Conservation (phyloP, 2,329 filamentous ascomycete species). For the Fusarium sp. region DNA sequence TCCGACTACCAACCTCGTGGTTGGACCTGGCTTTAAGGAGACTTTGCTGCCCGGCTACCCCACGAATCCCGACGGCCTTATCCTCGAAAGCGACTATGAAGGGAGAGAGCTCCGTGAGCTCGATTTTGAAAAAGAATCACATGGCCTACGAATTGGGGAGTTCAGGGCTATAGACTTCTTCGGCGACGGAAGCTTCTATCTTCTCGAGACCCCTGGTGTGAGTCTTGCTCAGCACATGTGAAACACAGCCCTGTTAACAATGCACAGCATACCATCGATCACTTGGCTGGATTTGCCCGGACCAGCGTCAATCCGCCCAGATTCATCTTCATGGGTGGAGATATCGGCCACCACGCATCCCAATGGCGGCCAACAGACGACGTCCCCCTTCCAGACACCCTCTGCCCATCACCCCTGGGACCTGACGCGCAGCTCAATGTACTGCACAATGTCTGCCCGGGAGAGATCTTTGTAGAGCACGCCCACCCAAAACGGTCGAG, state of each 20-base stretch:
- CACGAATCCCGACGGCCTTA: not conserved
- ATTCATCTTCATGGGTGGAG: no score
- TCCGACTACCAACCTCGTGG: constrained; percentile 12
- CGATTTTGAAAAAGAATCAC: not conserved
- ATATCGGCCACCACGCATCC: no score
- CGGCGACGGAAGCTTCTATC: constrained; percentile 43
- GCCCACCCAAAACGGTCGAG: no score
- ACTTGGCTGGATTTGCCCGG: not conserved
- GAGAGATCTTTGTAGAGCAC: no score
- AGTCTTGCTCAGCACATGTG: no score
- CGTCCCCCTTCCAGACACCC: no score
- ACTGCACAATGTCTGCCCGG: no score
- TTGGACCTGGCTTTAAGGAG: constrained; percentile 22
- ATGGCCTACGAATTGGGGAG: constrained; percentile 45
- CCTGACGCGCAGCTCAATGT: no score
- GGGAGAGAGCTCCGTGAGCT: constrained; percentile 5
- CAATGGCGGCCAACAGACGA: no score
- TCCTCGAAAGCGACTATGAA: constrained; percentile 2
- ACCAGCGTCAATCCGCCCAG: no score
- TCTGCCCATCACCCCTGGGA: no score
- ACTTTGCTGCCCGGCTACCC: constrained; percentile 18
- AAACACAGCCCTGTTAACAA: constrained; percentile 41
- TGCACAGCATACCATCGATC: constrained; percentile 16
- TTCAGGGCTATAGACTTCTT: constrained; percentile 45
- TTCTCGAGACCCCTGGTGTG: constrained; percentile 41